Evolutionary conservation across 371 early-diverging fungal species (phyloP).

Genomic region (Apophysomyces sp.): DNA sequence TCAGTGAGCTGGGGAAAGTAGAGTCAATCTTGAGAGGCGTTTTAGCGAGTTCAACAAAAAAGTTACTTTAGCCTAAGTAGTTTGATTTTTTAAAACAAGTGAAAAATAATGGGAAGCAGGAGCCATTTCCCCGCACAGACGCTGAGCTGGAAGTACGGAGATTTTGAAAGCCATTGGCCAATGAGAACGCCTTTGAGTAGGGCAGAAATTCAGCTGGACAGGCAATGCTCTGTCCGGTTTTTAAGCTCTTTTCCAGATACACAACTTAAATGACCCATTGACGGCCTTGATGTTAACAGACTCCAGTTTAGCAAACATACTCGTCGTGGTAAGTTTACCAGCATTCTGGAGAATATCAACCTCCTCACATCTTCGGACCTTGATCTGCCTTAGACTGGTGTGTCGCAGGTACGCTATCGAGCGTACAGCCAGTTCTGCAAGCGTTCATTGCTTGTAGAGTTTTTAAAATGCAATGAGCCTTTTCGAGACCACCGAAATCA

Average conservation of each 20-base stretch:
- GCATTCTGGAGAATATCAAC: neutral
- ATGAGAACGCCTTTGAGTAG: neutral
- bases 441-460: constrained; percentile 19
- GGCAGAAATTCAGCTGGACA: constrained; percentile 1
- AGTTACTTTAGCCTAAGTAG: too few relatives aligned
- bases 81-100: too few relatives aligned
- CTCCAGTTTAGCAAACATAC: constrained; percentile 52
- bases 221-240: constrained; percentile 1
- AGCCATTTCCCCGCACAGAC: neutral
- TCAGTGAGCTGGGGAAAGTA: too few relatives aligned
- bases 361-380: neutral
- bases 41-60: too few relatives aligned
- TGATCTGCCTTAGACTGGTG: constrained; percentile 33
- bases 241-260: neutral
- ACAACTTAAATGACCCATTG: constrained; percentile 1
- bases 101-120: too few relatives aligned
- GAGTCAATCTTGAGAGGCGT: too few relatives aligned
- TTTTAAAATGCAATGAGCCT: constrained; percentile 11
- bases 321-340: constrained; percentile 40
- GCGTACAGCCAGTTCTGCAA: constrained; percentile 31
- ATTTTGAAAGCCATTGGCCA: neutral
- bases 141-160: neutral
- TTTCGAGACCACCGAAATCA: neutral
- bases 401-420: constrained; percentile 49
- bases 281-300: constrained; percentile 41